phyloP scores from a whole-genome alignment of 345 rosid genomes.

The Camelina neglecta region DNA sequence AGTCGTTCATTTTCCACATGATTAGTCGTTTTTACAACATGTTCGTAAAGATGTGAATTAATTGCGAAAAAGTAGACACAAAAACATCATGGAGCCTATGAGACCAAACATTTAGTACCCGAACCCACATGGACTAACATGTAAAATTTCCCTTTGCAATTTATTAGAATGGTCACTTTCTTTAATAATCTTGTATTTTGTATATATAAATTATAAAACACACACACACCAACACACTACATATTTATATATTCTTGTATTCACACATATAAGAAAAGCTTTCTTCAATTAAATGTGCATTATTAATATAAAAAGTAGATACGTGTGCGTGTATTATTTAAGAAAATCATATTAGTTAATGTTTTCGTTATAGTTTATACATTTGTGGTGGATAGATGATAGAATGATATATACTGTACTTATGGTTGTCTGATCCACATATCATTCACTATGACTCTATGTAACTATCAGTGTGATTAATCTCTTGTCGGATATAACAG shows the following conservation, averaged over 20 bases:
- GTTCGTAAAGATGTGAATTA: constrained; percentile 22
- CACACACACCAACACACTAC: constrained; percentile 5
- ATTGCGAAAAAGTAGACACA: constrained; percentile 31
- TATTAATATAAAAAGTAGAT: constrained; percentile 1
- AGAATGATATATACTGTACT: not conserved
- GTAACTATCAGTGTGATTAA: constrained; percentile 1
- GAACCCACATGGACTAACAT: constrained; percentile 50
- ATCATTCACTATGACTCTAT: not conserved
- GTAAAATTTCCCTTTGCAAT: constrained; percentile 33
- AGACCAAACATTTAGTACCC: constrained; percentile 44
- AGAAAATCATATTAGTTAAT: not conserved
- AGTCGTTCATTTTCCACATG: constrained; percentile 22
- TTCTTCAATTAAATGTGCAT: constrained; percentile 24
- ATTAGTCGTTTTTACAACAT: constrained; percentile 26
- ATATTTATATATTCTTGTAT: constrained; percentile 4
- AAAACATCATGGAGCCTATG: constrained; percentile 46
- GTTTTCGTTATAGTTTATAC: not conserved
- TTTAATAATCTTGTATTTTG: constrained; percentile 17
- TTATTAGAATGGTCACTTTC: constrained; percentile 19
- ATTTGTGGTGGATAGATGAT: constrained; percentile 22
- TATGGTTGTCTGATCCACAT: constrained; percentile 27
- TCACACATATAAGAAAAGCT: constrained; percentile 15
- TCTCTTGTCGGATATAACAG: not conserved
- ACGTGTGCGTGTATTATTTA: not conserved
- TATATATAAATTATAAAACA: not conserved